Evolutionary conservation across 2,329 filamentous ascomycete genomes (phyloP).

Genomic region (Tolypocladium cylindrosporum): DNA sequence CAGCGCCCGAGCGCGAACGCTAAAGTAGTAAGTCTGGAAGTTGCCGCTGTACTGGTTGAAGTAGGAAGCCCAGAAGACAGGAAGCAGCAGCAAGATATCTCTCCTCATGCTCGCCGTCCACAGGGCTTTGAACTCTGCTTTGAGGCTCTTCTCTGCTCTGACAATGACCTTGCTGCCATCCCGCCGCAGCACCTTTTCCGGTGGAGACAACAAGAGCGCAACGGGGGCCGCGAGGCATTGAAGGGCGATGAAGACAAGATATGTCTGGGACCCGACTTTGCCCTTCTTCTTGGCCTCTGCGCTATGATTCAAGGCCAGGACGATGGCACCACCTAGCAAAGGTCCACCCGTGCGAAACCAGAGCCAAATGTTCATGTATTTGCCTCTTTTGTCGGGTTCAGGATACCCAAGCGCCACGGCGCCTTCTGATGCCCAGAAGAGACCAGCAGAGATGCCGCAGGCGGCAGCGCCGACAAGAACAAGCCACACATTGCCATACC

Average conservation of each 20-base stretch:
- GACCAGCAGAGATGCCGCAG: slow-evolving; percentile 36
- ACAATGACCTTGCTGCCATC: slow-evolving; percentile 15
- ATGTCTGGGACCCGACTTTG: slow-evolving; percentile 14
- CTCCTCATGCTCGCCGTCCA: slow-evolving; percentile 9
- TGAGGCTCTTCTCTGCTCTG: slow-evolving; percentile 10
- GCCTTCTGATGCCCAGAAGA: slow-evolving; percentile 42
- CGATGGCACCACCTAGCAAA: slow-evolving; percentile 34
- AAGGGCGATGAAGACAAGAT: slow-evolving; percentile 17
- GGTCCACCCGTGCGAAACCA: slow-evolving; percentile 41
- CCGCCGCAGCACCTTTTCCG: slow-evolving; percentile 15
- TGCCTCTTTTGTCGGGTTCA: slow-evolving; percentile 32
- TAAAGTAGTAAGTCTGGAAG: slow-evolving; percentile 29
- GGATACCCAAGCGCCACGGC: slow-evolving; percentile 39
- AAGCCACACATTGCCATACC: slow-evolving; percentile 40
- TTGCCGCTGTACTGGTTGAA: slow-evolving; percentile 28
- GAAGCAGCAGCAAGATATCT: slow-evolving; percentile 8
- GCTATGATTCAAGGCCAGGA: slow-evolving; percentile 29
- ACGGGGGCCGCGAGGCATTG: slow-evolving; percentile 15
- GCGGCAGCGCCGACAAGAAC: slow-evolving; percentile 36
- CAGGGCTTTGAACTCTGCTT: slow-evolving; percentile 12
- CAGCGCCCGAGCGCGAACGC: slow-evolving; percentile 32
- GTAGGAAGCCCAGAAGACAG: slow-evolving; percentile 14
- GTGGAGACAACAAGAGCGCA: slow-evolving; percentile 15
- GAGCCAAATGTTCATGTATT: slow-evolving; percentile 22
- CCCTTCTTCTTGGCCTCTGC: slow-evolving; percentile 11